phyloP scores from a whole-genome alignment of 208 protist genomes.

The Wallacemonas sp. region DNA sequence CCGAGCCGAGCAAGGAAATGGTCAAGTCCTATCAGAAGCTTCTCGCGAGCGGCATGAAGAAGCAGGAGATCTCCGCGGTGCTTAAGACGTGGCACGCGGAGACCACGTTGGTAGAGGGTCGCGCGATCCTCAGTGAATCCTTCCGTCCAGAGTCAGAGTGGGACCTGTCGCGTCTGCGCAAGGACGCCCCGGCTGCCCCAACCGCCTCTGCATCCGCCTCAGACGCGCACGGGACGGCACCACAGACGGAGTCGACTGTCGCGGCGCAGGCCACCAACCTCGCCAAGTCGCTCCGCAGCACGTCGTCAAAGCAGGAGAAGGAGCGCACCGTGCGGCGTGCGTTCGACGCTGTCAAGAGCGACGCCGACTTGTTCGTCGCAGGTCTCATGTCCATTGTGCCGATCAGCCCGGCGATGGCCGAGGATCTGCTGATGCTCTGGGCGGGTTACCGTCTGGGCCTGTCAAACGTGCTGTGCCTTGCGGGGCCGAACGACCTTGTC shows the following conservation, averaged over 20 bases:
- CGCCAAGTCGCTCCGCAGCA: not conserved
- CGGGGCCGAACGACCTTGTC: slow-evolving; percentile 68
- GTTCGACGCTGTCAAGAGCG: not conserved
- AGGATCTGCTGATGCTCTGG: slow-evolving; percentile 68
- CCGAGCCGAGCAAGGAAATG: slow-evolving; percentile 8
- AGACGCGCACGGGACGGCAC: not conserved
- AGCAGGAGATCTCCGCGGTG: slow-evolving; percentile 6
- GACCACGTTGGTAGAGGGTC: slow-evolving; percentile 7
- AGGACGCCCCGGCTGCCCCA: too few species aligned
- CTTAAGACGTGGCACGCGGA: slow-evolving; percentile 11
- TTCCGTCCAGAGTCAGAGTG: slow-evolving; percentile 11
- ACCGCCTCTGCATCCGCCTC: too few species aligned
- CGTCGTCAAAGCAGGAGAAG: not conserved
- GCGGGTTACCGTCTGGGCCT: slow-evolving; percentile 48
- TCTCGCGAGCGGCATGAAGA: slow-evolving; percentile 7
- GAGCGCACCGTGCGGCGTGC: not conserved
- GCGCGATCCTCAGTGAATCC: not conserved
- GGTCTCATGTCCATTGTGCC: slow-evolving; percentile 43
- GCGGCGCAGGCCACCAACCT: not conserved
- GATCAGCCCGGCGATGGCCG: slow-evolving; percentile 52
- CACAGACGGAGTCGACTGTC: not conserved
- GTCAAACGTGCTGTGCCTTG: slow-evolving; percentile 64
- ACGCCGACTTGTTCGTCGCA: slow-evolving; percentile 12
- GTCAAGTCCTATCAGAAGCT: slow-evolving; percentile 7
- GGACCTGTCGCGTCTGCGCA: too few species aligned